Conservation (phyloP, 2,329 filamentous ascomycete species). For the Raffaelea arxii region DNA sequence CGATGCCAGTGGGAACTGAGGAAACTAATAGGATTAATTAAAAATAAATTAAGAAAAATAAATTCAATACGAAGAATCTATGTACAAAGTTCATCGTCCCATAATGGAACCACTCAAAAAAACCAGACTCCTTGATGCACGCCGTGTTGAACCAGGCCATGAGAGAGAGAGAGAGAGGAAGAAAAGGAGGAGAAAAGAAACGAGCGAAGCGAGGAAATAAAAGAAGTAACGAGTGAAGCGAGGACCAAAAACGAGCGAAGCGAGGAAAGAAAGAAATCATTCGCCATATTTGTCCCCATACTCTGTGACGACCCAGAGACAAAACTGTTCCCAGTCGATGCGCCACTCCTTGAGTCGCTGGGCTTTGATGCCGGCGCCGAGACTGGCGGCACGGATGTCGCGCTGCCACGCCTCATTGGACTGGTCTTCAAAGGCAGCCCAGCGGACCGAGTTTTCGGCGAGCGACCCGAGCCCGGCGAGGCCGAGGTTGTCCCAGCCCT, state of each 20-base stretch:
- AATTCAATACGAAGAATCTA: too few relatives aligned
- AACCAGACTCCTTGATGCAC: too few relatives aligned
- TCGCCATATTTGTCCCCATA: slow-evolving; percentile 55
- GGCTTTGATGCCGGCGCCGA: slow-evolving; percentile 63
- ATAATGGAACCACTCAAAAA: too few relatives aligned
- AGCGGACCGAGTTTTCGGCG: slow-evolving; percentile 86
- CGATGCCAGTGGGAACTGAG: slow-evolving; percentile 3
- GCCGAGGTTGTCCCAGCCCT: slow-evolving; percentile 86
- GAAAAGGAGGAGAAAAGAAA: not conserved
- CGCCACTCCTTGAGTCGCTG: slow-evolving; percentile 68
- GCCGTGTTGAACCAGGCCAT: too few relatives aligned
- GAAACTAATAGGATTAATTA: not conserved
- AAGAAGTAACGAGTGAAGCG: not conserved
- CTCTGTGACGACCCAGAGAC: slow-evolving; percentile 78
- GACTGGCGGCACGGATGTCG: slow-evolving; percentile 63
- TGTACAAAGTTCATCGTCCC: too few relatives aligned
- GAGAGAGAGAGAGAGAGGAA: not conserved
- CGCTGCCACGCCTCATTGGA: slow-evolving; percentile 58
- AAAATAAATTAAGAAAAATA: too few relatives aligned
- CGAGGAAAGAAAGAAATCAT: not conserved
- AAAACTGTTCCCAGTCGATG: slow-evolving; percentile 79
- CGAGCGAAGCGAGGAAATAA: not conserved
- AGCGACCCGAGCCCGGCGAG: slow-evolving; percentile 77
- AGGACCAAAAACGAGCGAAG: too few relatives aligned
- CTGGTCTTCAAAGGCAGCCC: slow-evolving; percentile 82